These are phyloP conservation scores for Rauvolfia tetraphylla DNA, from an alignment of 257 asterid genomes.

Conservation along the genomic window DNA sequence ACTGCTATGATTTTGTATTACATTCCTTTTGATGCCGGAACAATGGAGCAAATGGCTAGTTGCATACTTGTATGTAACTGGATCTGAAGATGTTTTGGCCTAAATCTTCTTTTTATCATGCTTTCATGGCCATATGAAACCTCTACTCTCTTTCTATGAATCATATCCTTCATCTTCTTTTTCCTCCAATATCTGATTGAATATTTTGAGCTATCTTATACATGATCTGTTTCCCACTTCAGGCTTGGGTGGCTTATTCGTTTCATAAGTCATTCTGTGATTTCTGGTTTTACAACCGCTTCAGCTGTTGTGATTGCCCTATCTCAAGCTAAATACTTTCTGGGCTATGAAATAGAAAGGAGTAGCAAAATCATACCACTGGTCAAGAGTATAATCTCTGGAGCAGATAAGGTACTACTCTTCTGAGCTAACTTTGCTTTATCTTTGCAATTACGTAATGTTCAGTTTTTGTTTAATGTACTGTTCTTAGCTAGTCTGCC, in stretches of 20 bases:
- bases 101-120: not conserved
- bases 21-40: not conserved
- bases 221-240: conserved; percentile 28
- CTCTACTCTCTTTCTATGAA: not conserved
- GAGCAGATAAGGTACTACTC: conserved; percentile 72
- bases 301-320: conserved; percentile 96
- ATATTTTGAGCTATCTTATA: conserved; percentile 18
- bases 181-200: not conserved
- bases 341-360: conserved; percentile 91
- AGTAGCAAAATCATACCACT: conserved; percentile 95
- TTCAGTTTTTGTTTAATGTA: not conserved
- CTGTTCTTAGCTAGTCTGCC: not conserved
- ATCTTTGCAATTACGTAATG: not conserved
- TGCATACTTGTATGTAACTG: not conserved
- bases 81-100: not conserved
- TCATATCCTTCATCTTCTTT: not conserved
- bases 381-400: conserved; percentile 71
- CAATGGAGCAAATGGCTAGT: not conserved
- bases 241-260: conserved; percentile 99
- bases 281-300: conserved; percentile 99
- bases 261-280: conserved; percentile 98
- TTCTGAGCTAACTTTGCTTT: conserved; percentile 10
- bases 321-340: conserved; percentile 93
- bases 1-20: not conserved
- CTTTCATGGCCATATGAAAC: conserved; percentile 2